Percentiles rank a stretch among this genome's conserved stretches.
Conservation (phyloP, 768 basidiomycete genomes). For the Lanmaoa rubissima region DNA sequence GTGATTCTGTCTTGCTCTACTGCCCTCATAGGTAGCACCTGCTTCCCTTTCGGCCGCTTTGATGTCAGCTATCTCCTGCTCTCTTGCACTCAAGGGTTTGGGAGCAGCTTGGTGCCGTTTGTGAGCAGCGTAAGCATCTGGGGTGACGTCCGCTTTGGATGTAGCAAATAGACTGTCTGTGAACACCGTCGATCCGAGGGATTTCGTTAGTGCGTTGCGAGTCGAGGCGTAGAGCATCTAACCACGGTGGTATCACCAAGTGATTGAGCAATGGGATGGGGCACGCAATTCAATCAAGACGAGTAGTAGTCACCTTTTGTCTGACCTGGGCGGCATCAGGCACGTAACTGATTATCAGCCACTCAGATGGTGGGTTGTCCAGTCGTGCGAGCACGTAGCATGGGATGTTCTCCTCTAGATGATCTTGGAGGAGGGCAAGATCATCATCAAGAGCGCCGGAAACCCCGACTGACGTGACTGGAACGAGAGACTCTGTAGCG, state of each 20-base stretch:
- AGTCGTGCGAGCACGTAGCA: constrained; percentile 74
- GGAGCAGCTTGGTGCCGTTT: constrained; percentile 69
- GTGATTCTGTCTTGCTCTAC: constrained; percentile 52
- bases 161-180: constrained; percentile 79
- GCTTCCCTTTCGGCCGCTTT: constrained; percentile 70
- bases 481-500: constrained; percentile 63
- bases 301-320: constrained; percentile 56
- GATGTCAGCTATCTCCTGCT: constrained; percentile 79
- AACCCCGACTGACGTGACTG: constrained; percentile 49
- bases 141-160: constrained; percentile 60
- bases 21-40: constrained; percentile 55
- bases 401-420: constrained; percentile 60
- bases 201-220: constrained; percentile 62
- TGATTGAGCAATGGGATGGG: neutral
- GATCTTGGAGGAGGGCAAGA: constrained; percentile 51
- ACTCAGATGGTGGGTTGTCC: constrained; percentile 59
- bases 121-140: constrained; percentile 73
- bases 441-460: constrained; percentile 60
- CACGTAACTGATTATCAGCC: constrained; percentile 78
- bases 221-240: constrained; percentile 91
- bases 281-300: constrained; percentile 5
- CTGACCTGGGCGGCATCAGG: constrained; percentile 79
- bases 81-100: constrained; percentile 77
- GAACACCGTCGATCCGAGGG: constrained; percentile 73
- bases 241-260: neutral